Conservation (phyloP, 352 stramenopile species). For the Phytophthora hybrid region DNA sequence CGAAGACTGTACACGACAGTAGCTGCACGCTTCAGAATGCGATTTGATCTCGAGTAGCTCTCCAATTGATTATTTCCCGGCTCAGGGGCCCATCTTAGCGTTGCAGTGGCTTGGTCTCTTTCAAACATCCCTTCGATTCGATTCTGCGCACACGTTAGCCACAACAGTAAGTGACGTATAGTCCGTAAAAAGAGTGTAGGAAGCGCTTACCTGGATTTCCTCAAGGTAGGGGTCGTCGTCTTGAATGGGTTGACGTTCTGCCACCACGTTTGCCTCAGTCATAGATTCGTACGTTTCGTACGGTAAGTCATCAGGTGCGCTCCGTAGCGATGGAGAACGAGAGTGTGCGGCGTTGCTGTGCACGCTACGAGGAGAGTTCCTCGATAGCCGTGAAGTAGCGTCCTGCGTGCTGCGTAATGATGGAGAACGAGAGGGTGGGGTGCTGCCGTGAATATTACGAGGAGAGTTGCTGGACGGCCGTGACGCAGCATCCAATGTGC, state of each 20-base stretch:
- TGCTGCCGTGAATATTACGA: conserved; percentile 9
- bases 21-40: conserved; percentile 50
- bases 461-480: conserved; percentile 34
- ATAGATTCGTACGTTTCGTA: background rate
- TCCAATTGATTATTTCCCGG: conserved; percentile 40
- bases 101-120: conserved; percentile 42
- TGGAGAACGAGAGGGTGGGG: conserved; percentile 24
- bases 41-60: conserved; percentile 33
- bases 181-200: background rate
- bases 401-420: background rate
- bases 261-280: conserved; percentile 19
- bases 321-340: background rate
- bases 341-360: background rate
- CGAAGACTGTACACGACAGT: conserved; percentile 64
- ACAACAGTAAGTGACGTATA: background rate
- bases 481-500: conserved; percentile 70
- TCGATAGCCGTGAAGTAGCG: background rate
- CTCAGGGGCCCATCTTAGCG: conserved; percentile 30
- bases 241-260: conserved; percentile 25
- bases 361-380: background rate
- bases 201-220: conserved; percentile 49
- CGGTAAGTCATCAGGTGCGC: background rate
- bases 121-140: conserved; percentile 59
- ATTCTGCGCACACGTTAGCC: conserved; percentile 11
- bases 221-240: conserved; percentile 49